Percentiles rank a stretch among this genome's conserved stretches.
Evolutionary conservation across 2,329 filamentous ascomycete species (phyloP).

Genomic region (Aschersonia sp.): DNA sequence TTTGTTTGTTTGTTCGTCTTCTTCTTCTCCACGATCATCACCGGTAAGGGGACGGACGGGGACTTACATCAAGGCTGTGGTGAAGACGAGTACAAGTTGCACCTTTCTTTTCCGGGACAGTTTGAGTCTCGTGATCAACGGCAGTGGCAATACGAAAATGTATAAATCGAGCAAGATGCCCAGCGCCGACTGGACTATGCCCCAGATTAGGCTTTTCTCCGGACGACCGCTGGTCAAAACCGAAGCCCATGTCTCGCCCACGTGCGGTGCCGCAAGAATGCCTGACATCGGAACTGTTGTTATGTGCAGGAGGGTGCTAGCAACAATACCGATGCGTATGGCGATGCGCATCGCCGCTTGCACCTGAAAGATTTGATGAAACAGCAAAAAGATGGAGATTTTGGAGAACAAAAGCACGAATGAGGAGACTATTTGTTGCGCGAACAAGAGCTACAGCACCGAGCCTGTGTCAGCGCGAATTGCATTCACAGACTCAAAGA

Average conservation of each 20-base stretch:
- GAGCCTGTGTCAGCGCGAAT: no score
- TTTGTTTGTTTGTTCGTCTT: no score
- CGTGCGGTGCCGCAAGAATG: not conserved
- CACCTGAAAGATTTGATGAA: not conserved
- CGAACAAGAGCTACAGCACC: no score
- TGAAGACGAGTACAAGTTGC: not conserved
- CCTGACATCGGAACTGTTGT: not conserved
- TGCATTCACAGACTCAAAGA: no score
- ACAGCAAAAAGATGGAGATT: not conserved
- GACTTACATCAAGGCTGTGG: not conserved
- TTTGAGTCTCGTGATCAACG: not conserved
- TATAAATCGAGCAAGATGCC: not conserved
- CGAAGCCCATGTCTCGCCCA: not conserved
- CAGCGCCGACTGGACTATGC: not conserved
- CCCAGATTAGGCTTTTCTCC: not conserved
- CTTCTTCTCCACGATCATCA: no score
- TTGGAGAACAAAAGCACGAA: no score
- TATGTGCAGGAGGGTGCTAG: not conserved
- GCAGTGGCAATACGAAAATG: not conserved
- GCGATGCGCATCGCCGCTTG: not conserved
- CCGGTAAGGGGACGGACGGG: not conserved
- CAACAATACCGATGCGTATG: not conserved
- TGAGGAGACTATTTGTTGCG: no score
- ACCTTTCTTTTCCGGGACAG: not conserved
- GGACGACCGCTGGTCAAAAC: not conserved